These are phyloP conservation scores for Tilletia caries DNA, from an alignment of 1,284 basidiomycete species.

Conservation along the genomic window DNA sequence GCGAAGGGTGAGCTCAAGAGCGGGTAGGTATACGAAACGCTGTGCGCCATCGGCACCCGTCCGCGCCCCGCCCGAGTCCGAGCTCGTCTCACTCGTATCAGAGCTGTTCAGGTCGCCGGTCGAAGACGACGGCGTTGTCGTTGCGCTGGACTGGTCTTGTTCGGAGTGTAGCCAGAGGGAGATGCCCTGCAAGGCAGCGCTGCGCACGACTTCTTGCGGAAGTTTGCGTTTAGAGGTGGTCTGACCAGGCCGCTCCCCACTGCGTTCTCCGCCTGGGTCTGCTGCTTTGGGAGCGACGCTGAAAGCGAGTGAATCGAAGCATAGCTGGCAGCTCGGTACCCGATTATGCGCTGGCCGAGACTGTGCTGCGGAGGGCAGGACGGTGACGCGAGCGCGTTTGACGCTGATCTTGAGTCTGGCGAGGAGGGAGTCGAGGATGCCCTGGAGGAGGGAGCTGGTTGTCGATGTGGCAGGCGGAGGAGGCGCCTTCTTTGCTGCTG, in stretches of 20 bases:
- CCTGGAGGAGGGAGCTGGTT: constrained; percentile 26
- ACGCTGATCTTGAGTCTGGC: constrained; percentile 33
- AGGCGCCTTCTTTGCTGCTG: constrained; percentile 8
- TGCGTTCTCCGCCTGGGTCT: too few species aligned
- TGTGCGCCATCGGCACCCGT: neutral
- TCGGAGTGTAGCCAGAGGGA: neutral
- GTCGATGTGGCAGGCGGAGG: neutral
- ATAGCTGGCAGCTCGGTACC: constrained; percentile 18
- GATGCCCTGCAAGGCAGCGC: neutral
- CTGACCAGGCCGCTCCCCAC: too few species aligned
- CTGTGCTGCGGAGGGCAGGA: neutral
- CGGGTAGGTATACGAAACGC: neutral
- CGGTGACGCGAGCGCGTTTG: constrained; percentile 19
- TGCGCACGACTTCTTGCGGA: neutral
- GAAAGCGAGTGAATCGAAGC: constrained; percentile 22
- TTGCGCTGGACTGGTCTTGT: too few species aligned
- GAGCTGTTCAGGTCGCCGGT: neutral
- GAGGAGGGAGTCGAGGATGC: constrained; percentile 35
- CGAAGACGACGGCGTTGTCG: too few species aligned
- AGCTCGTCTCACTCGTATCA: neutral
- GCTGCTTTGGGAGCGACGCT: neutral
- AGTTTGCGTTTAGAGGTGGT: too few species aligned
- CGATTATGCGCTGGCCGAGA: neutral
- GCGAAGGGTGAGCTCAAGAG: neutral
- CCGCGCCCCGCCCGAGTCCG: neutral